Conservation (phyloP, 331 rosid genomes). For the Quercus phellos region DNA sequence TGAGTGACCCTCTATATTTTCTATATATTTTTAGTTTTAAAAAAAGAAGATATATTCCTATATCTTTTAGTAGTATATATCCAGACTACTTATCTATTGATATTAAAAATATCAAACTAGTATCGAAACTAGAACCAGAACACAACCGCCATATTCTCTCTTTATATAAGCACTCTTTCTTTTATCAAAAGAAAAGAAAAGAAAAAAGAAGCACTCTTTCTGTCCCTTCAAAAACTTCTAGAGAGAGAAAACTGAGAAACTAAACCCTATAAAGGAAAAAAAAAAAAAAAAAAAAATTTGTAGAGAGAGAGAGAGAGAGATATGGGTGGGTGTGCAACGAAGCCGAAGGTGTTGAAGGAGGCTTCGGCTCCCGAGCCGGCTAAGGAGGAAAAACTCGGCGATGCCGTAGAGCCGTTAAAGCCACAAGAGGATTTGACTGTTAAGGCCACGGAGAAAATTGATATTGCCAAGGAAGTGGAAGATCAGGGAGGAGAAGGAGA, state of each 20-base stretch:
- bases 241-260: not conserved
- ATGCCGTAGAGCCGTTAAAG: not conserved
- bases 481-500: not conserved
- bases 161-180: not conserved
- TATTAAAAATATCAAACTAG: not conserved
- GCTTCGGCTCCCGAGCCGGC: conserved; percentile 31
- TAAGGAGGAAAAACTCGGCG: conserved; percentile 8
- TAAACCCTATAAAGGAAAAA: too few relatives aligned
- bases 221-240: not conserved
- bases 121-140: not conserved
- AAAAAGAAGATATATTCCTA: not conserved
- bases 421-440: not conserved
- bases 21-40: not conserved
- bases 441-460: not conserved
- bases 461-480: not conserved
- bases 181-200: too few relatives aligned
- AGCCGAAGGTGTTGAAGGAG: conserved; percentile 48
- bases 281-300: not conserved
- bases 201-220: not conserved
- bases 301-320: not conserved
- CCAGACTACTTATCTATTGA: too few relatives aligned
- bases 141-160: conserved; percentile 12
- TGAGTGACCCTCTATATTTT: not conserved
- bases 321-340: conserved; percentile 77
- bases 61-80: not conserved